A percentile compares a stretch with the other conserved stretches of the same genome.
Evolutionary conservation across 1,139 yeast species (phyloP).

Genomic region (Taiozyma sp.): DNA sequence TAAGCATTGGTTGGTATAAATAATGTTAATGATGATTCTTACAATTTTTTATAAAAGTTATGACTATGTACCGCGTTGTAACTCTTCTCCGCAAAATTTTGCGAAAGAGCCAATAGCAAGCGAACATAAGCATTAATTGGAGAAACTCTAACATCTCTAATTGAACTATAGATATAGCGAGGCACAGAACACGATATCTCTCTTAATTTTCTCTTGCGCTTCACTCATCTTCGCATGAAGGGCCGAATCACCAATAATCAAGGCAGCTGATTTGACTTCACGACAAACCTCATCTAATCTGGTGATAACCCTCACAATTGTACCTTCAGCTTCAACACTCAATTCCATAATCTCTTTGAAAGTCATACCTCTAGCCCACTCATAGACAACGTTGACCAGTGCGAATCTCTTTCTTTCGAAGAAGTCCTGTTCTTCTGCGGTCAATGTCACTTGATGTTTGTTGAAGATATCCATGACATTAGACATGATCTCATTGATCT

Average conservation of each 20-base stretch:
- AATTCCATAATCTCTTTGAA: constrained; percentile 87
- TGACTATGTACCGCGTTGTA: background rate
- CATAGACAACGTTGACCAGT: constrained; percentile 88
- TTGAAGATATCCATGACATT: constrained; percentile 57
- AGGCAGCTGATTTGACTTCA: constrained; percentile 89
- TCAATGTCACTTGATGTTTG: constrained; percentile 65
- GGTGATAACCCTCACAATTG: constrained; percentile 95
- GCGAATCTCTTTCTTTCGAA: constrained; percentile 83
- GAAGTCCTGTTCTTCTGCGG: constrained; percentile 83
- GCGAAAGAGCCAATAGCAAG: background rate
- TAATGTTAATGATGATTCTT: background rate
- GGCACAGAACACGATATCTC: constrained; percentile 97
- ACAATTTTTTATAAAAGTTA: background rate
- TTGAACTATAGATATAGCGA: constrained; percentile 67
- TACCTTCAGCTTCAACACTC: constrained; percentile 91
- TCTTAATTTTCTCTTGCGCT: constrained; percentile 91
- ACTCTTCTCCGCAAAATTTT: background rate
- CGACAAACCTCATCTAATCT: constrained; percentile 93
- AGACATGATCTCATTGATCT: constrained; percentile 66
- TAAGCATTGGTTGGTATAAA: background rate
- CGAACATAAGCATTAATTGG: background rate
- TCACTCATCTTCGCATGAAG: constrained; percentile 83
- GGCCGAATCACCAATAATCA: constrained; percentile 88
- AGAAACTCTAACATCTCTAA: background rate
- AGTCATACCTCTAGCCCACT: constrained; percentile 95